Base-by-base conservation (phyloP, 306 rosid genomes). In the Vigna radiata region DNA sequence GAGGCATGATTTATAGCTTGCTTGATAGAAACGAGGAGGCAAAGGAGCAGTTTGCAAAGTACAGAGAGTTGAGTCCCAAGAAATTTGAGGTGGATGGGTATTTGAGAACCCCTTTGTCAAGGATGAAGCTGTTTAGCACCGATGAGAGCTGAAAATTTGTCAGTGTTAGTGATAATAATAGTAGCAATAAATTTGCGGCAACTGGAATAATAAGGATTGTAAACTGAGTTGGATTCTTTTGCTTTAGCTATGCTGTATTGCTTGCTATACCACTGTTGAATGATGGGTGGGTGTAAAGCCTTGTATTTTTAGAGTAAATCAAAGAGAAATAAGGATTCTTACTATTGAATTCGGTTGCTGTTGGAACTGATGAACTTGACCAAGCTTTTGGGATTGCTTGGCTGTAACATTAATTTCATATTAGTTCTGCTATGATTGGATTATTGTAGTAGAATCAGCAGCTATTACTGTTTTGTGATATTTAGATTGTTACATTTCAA, bases 51-150 rank as follows among this genome's bases (percentile, higher is more conserved):
- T 94, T 94, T 61, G 86, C 77, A 7, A 94, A 88, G 83, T 94
- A 91, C 76, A 72, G 87, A 46, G 89, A 90, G 61, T 88, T 92
- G 60, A 90, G 96, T 15, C 98, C 96, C 0, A 94, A 90, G 83
- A 92, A 94, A 78, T 90, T 90, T 43, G 97, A 94, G 79, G 96
- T 92, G 54, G 98, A 94, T 71, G 97, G 98, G 0, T 92, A 86
- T 79, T 85, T 90, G 82, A 83, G 96, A 70, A 78, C 85, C 16
- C 91, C 97, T 54, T 80, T 94, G 84, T 94, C 98, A 4, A 86
- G 87, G 84, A 85, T 91, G 86, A 94, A 94, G 85, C 75, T 91
- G 1, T 90, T 90, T 75, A 96, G 95, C 48, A 70, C 91, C 0
- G 91, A 94, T 58, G 89, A 91, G 79, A 89, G 88, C 81, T 94